Conservation (phyloP, 2,329 filamentous ascomycete genomes). For the Sporothrix pseudoabietina region DNA sequence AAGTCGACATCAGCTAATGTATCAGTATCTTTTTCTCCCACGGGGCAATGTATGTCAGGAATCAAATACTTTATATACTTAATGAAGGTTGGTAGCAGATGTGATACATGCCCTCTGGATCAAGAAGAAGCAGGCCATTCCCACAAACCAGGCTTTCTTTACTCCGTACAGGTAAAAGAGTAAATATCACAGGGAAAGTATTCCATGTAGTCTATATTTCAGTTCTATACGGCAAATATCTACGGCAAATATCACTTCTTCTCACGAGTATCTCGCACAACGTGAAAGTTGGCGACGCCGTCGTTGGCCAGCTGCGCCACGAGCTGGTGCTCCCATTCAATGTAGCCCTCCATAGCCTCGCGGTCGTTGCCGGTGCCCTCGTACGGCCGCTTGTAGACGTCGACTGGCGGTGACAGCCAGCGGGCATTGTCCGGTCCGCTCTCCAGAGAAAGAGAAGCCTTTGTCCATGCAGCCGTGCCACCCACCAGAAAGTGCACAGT, state of each 20-base stretch:
- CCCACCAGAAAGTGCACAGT: background rate
- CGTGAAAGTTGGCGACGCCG: slow-evolving; percentile 23
- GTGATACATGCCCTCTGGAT: too few species aligned
- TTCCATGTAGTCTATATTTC: too few species aligned
- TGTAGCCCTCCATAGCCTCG: slow-evolving; percentile 29
- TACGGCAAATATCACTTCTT: background rate
- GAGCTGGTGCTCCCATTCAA: slow-evolving; percentile 29
- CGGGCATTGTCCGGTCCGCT: background rate
- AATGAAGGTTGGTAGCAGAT: too few species aligned
- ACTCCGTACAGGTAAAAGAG: too few species aligned
- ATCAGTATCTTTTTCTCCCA: too few species aligned
- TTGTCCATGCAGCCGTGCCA: slow-evolving; percentile 12
- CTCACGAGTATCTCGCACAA: slow-evolving; percentile 6
- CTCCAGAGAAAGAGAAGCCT: background rate
- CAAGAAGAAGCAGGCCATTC: too few species aligned
- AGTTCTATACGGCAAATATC: too few species aligned
- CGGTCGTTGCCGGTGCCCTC: slow-evolving; percentile 29
- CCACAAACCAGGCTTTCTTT: too few species aligned
- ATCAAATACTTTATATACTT: too few species aligned
- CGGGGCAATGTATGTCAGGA: too few species aligned
- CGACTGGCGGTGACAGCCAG: slow-evolving; percentile 17
- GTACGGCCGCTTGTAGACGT: slow-evolving; percentile 29
- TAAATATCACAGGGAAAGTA: too few species aligned
- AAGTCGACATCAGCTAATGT: too few species aligned
- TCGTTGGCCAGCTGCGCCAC: slow-evolving; percentile 30